phyloP scores from a whole-genome alignment of 192 early-diverging fungal genomes.

The Coemansia asiatica region DNA sequence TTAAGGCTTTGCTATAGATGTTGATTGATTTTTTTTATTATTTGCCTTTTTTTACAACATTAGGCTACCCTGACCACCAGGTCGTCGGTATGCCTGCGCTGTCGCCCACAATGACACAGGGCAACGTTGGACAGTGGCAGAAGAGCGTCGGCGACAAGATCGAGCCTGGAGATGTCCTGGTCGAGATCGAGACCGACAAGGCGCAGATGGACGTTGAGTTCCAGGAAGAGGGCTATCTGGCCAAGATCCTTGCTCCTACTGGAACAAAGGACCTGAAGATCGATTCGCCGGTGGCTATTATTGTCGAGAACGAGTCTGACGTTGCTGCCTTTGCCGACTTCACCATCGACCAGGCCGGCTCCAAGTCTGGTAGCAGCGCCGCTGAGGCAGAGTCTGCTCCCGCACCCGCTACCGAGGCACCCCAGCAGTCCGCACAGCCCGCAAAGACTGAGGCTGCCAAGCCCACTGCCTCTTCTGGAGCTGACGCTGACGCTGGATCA shows the following conservation, averaged over 20 bases:
- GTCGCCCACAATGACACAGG: constrained; percentile 97
- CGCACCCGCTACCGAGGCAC: constrained; percentile 43
- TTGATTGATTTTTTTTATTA: neutral
- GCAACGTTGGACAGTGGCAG: constrained; percentile 90
- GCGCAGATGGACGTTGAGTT: constrained; percentile 99
- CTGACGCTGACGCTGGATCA: constrained; percentile 30
- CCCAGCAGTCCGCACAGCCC: constrained; percentile 6
- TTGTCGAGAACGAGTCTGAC: constrained; percentile 88
- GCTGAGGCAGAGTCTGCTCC: too few relatives aligned
- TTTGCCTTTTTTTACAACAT: neutral
- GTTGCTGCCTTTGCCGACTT: constrained; percentile 86
- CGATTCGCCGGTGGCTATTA: constrained; percentile 83
- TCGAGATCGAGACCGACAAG: constrained; percentile 98
- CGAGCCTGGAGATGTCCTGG: constrained; percentile 85
- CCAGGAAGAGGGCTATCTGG: constrained; percentile 93
- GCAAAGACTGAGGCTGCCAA: constrained; percentile 9
- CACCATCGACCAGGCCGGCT: constrained; percentile 57
- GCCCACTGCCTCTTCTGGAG: constrained; percentile 10
- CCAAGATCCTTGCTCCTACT: constrained; percentile 82
- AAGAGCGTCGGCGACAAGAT: constrained; percentile 90
- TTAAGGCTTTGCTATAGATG: too few relatives aligned
- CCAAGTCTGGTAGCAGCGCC: constrained; percentile 23
- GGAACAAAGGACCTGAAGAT: constrained; percentile 89
- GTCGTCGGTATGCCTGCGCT: constrained; percentile 91
- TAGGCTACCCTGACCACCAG: constrained; percentile 68